Percentiles rank a stretch among this genome's conserved stretches.
These are phyloP conservation scores for Ganoderma sp. DNA, from an alignment of 1,284 basidiomycete genomes.

Conservation along the genomic window DNA sequence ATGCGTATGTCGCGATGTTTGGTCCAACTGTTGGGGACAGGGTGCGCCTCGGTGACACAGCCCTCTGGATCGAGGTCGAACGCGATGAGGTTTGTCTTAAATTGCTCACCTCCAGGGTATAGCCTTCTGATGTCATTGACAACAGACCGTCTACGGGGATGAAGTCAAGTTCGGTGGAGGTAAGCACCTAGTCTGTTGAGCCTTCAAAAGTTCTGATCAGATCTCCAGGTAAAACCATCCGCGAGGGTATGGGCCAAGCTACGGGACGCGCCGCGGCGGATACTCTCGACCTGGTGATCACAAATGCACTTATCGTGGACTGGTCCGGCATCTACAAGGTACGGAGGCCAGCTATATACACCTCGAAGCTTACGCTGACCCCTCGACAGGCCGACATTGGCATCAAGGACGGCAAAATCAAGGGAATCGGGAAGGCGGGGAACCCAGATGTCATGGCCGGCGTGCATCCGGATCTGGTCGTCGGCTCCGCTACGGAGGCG, in stretches of 20 bases:
- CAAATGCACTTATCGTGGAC: conserved; percentile 93
- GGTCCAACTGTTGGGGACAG: conserved; percentile 94
- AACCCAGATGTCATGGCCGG: conserved; percentile 94
- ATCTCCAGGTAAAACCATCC: conserved; percentile 80
- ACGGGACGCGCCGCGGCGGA: conserved; percentile 73
- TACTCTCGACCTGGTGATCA: conserved; percentile 90
- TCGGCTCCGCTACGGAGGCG: conserved; percentile 91
- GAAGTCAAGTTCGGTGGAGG: conserved; percentile 99
- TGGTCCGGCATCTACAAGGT: conserved; percentile 97
- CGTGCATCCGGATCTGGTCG: conserved; percentile 76
- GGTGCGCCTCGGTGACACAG: conserved; percentile 88
- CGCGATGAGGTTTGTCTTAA: conserved; percentile 71
- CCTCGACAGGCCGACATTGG: conserved; percentile 90
- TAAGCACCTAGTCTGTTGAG: conserved; percentile 36
- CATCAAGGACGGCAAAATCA: conserved; percentile 84
- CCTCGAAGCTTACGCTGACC: background rate
- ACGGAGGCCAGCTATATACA: conserved; percentile 4
- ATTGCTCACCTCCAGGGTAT: background rate
- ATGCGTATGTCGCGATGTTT: conserved; percentile 88
- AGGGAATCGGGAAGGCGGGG: conserved; percentile 94
- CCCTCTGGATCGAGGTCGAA: conserved; percentile 94
- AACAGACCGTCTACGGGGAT: conserved; percentile 84
- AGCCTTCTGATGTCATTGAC: conserved; percentile 8
- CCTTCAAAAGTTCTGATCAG: conserved; percentile 2
- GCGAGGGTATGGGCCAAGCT: conserved; percentile 97